phyloP scores from a whole-genome alignment of 2,329 filamentous ascomycete genomes.

The Stagonosporopsis tanaceti region DNA sequence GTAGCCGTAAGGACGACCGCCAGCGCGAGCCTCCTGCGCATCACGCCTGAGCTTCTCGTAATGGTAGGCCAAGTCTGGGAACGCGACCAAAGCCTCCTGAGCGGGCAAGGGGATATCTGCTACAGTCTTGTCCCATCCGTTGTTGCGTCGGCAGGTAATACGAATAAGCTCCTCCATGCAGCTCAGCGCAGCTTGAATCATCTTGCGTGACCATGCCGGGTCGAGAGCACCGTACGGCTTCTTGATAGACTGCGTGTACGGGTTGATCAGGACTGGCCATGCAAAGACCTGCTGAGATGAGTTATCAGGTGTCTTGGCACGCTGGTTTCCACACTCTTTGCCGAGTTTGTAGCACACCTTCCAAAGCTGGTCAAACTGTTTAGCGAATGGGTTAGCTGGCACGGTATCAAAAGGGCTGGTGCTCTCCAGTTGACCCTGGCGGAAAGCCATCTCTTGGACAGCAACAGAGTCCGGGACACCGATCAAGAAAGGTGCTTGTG shows the following conservation, averaged over 20 bases:
- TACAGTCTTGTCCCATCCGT: slow-evolving; percentile 30
- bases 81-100: slow-evolving; percentile 25
- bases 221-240: slow-evolving; percentile 35
- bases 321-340: slow-evolving; percentile 20
- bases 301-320: slow-evolving; percentile 5
- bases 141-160: slow-evolving; percentile 23
- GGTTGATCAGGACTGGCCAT: slow-evolving; percentile 38
- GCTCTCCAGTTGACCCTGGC: slow-evolving; percentile 31
- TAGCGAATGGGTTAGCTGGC: slow-evolving; percentile 30
- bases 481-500: slow-evolving; percentile 15
- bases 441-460: slow-evolving; percentile 38
- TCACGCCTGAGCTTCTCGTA: slow-evolving; percentile 32
- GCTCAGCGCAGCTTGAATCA: slow-evolving; percentile 27
- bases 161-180: slow-evolving; percentile 33
- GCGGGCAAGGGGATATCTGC: slow-evolving; percentile 33
- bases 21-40: slow-evolving; percentile 29
- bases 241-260: slow-evolving; percentile 34
- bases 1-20: slow-evolving; percentile 30
- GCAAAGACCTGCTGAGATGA: slow-evolving; percentile 25
- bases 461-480: slow-evolving; percentile 29
- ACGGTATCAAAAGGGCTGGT: slow-evolving; percentile 12
- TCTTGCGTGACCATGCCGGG: slow-evolving; percentile 22
- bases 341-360: slow-evolving; percentile 29
- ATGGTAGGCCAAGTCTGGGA: slow-evolving; percentile 28
- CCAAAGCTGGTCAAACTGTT: slow-evolving; percentile 30